phyloP scores from a whole-genome alignment of 768 basidiomycete species.

The Phylloporus arenicola region DNA sequence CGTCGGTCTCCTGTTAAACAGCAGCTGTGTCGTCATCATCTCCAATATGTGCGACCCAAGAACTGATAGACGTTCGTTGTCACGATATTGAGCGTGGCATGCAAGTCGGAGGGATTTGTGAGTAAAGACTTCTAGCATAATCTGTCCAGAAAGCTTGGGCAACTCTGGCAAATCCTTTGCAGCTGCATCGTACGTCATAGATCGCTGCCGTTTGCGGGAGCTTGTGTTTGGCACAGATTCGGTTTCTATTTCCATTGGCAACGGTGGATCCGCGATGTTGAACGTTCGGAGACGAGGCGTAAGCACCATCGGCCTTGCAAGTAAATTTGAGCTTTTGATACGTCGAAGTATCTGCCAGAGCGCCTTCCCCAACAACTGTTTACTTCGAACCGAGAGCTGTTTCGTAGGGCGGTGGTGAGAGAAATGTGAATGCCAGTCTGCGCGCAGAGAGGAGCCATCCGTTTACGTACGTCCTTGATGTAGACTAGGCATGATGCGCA shows the following conservation, averaged over 20 bases:
- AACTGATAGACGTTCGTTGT: conserved; percentile 52
- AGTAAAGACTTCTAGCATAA: conserved; percentile 64
- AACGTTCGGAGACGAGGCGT: conserved; percentile 33
- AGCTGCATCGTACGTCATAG: conserved; percentile 26
- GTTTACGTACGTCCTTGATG: conserved; percentile 16
- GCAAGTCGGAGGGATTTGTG: conserved; percentile 56
- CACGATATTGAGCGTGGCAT: conserved; percentile 39
- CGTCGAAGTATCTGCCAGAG: conserved; percentile 14
- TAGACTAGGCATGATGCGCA: background rate
- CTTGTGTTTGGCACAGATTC: conserved; percentile 23
- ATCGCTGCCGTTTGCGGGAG: conserved; percentile 37
- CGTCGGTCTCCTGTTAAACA: conserved; percentile 50
- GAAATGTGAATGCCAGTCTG: conserved; percentile 12
- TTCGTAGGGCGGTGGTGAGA: conserved; percentile 20
- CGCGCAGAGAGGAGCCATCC: conserved; percentile 21
- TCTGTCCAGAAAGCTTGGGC: conserved; percentile 48
- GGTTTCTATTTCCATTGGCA: conserved; percentile 29
- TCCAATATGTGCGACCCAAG: conserved; percentile 48
- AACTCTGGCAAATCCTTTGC: conserved; percentile 36
- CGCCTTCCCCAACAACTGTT: conserved; percentile 12
- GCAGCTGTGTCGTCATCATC: conserved; percentile 38
- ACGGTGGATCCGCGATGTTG: conserved; percentile 28
- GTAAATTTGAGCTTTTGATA: conserved; percentile 8
- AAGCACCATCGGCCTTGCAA: conserved; percentile 28
- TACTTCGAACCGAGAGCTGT: conserved; percentile 11